Evolutionary conservation across 2,329 filamentous ascomycete genomes (phyloP).

Genomic region (Hymenoscyphus occultus): DNA sequence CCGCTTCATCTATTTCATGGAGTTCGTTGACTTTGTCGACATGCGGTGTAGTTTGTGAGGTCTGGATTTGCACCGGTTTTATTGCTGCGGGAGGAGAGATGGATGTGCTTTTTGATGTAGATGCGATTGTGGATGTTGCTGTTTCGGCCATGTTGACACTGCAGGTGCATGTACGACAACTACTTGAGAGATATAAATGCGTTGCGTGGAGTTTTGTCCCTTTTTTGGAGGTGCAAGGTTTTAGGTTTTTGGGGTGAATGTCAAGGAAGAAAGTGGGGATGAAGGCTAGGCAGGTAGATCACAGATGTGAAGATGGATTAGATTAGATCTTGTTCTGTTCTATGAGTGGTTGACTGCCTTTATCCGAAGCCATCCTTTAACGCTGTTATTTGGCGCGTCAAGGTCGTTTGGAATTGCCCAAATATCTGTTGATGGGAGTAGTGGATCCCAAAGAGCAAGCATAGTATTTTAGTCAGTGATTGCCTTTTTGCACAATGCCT

Average conservation of each 20-base stretch:
- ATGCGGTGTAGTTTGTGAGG: neutral
- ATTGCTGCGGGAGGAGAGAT: neutral
- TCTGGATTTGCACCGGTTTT: neutral
- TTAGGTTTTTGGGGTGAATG: neutral
- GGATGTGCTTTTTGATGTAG: too few relatives aligned
- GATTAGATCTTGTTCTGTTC: conserved; percentile 11
- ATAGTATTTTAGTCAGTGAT: too few relatives aligned
- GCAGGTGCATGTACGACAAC: neutral
- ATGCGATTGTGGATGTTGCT: neutral
- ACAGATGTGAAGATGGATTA: conserved; percentile 4
- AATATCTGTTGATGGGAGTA: too few relatives aligned
- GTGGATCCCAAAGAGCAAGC: too few relatives aligned
- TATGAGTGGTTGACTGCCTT: neutral
- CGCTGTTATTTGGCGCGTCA: too few relatives aligned
- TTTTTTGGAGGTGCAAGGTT: neutral
- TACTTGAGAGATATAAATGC: neutral
- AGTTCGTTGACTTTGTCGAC: neutral
- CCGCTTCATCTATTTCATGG: neutral
- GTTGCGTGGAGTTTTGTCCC: neutral
- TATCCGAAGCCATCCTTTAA: neutral
- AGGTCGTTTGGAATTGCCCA: too few relatives aligned
- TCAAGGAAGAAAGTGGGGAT: conserved; percentile 8
- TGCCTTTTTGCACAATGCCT: too few relatives aligned
- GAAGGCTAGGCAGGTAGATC: neutral
- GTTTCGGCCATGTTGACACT: conserved; percentile 7